phyloP scores from a whole-genome alignment of 2,329 filamentous ascomycete genomes.

The Pochonia chlamydosporia region DNA sequence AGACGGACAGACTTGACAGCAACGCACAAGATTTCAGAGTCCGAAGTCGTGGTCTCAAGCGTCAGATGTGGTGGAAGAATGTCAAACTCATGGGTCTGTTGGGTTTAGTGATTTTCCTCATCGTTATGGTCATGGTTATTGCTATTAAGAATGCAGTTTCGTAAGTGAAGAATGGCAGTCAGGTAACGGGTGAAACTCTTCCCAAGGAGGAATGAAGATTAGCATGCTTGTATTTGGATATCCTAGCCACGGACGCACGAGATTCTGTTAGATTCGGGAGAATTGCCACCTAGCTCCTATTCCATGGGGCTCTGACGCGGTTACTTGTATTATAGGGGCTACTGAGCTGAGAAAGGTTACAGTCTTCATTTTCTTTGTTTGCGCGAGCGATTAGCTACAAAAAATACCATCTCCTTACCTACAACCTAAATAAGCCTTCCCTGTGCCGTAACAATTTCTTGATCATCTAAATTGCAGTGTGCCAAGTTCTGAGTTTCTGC shows the following conservation, averaged over 20 bases:
- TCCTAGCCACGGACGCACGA: background rate
- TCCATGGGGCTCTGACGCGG: background rate
- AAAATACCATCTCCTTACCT: background rate
- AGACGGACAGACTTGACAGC: constrained; percentile 87
- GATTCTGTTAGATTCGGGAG: background rate
- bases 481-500: too few relatives aligned
- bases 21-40: constrained; percentile 88
- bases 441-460: too few relatives aligned
- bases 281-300: background rate
- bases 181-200: background rate
- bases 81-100: constrained; percentile 85
- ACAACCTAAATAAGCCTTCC: too few relatives aligned
- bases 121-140: constrained; percentile 50
- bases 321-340: background rate
- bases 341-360: background rate
- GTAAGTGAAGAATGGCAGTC: background rate
- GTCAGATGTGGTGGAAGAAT: constrained; percentile 99
- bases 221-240: background rate
- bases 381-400: background rate
- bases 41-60: constrained; percentile 75
- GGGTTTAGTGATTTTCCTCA: constrained; percentile 58
- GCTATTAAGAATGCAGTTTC: constrained; percentile 38
- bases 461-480: too few relatives aligned
- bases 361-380: background rate
- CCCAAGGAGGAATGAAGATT: background rate